Evolutionary conservation across 2,329 filamentous ascomycete genomes (phyloP), one percentile per base, ranked within the genome.

Genomic region (Fusarium lyarnte): DNA sequence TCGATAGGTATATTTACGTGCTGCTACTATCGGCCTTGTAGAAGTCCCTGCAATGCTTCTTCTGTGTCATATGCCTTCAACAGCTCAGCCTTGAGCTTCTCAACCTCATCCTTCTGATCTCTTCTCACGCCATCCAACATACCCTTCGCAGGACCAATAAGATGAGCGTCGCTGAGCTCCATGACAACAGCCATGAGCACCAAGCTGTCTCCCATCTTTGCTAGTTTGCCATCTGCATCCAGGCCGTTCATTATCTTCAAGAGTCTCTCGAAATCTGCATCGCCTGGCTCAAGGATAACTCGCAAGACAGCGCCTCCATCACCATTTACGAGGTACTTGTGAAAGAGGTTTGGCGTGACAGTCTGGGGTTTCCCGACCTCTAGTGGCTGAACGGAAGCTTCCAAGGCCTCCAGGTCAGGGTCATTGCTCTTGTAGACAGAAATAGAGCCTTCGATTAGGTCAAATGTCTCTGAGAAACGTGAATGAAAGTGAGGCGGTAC

Each of bases 241-340:
- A 63, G 10, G 1, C 60, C 54, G 2, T 63, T 63, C 60, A 63
- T 63, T 2, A 63, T 63, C 13, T 60, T 63, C 21, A 63, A 4
- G 0, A 63, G 33, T 17, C 38, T 60, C 17, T 63, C 60, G 1
- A 63, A 63, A 1, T 60, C 31, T 1, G 31, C 43, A 13, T 63
- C 60, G 0, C 60, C 60, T 1, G 60, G 60, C 5, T 60, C 43
- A 2, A 63, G 60, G 8, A 43, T 63, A 0, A 60, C 60, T 19
- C 60, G 38, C 8, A 63, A 19, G 0, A 63, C 43, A n/a, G 60
- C 60, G 0, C 25, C 14, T 5, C 13, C 54, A 3, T 43, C 38
- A 0, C 8, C 25, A 5, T 27, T 49, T 4, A 63, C 60, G 3
- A 42, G 25, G 23, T 63, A 63, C 31, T 63, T 63, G 13, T 63